Percentiles rank a stretch among this genome's conserved stretches.
Conservation (phyloP, 495 filamentous ascomycete species). For the Podospora pseudocomata region DNA sequence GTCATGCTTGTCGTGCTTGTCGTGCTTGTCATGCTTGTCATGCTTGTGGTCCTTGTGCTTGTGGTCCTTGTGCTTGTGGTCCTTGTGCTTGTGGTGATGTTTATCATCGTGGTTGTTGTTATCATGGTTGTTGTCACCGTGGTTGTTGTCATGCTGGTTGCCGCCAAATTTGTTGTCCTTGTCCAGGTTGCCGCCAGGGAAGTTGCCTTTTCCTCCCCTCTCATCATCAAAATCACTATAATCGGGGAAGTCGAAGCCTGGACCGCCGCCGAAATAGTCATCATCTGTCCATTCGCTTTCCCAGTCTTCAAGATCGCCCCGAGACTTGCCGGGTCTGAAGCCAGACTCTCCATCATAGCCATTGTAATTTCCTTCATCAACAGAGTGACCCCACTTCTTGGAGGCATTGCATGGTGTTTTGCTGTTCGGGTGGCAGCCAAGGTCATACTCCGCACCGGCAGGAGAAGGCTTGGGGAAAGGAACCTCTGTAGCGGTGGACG, state of each 20-base stretch:
- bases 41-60: constrained; percentile 11
- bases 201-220: neutral
- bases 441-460: neutral
- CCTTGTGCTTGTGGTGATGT: constrained; percentile 8
- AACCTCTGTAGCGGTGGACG: neutral
- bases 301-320: neutral
- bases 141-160: too few relatives aligned
- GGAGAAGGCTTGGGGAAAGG: neutral
- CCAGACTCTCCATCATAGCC: neutral
- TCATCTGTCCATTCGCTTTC: neutral
- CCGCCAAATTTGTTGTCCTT: neutral
- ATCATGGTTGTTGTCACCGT: neutral
- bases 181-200: neutral
- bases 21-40: constrained; percentile 1
- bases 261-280: neutral
- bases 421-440: neutral
- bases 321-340: neutral
- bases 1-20: constrained; percentile 8
- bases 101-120: constrained; percentile 5
- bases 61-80: constrained; percentile 6
- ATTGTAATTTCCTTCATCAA: too few relatives aligned
- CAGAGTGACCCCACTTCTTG: neutral
- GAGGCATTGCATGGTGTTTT: neutral
- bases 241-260: neutral
- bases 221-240: too few relatives aligned